Percentiles rank a stretch among this genome's conserved stretches.
These are phyloP conservation scores for Fraxinus angustifolia DNA, from an alignment of 305 asterid genomes.

Conservation along the genomic window DNA sequence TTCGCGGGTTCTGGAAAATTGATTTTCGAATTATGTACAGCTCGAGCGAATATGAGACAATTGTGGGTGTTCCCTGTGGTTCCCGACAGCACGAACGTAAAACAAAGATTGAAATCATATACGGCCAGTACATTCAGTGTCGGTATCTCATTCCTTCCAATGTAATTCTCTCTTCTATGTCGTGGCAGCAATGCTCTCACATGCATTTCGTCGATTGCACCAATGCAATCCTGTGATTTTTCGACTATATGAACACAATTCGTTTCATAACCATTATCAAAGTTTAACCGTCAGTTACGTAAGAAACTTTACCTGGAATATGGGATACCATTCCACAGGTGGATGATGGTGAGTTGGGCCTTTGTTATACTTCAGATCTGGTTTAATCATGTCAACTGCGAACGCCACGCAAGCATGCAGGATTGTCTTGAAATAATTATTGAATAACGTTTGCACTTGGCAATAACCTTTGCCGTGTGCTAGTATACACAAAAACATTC, in stretches of 20 bases:
- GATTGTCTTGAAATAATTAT: neutral
- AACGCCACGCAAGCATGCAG: neutral
- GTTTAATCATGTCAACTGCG: neutral
- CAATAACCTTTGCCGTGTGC: neutral
- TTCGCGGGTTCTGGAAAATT: neutral
- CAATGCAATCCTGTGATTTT: neutral
- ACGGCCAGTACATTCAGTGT: neutral
- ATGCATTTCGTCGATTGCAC: neutral
- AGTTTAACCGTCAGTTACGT: neutral
- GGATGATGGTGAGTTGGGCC: neutral
- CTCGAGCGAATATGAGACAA: neutral
- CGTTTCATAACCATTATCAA: no score
- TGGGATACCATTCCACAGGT: neutral
- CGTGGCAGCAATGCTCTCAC: neutral
- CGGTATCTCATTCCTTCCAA: neutral
- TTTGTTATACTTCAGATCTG: neutral
- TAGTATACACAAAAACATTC: neutral
- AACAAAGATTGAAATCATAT: neutral
- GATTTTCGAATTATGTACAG: neutral
- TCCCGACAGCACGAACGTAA: neutral
- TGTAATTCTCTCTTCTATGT: neutral
- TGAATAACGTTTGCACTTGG: neutral
- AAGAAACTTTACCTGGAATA: neutral
- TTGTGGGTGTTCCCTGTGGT: neutral
- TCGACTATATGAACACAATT: neutral